Base-by-base conservation (phyloP, 306 rosid genomes). In the Cucumis melo region DNA sequence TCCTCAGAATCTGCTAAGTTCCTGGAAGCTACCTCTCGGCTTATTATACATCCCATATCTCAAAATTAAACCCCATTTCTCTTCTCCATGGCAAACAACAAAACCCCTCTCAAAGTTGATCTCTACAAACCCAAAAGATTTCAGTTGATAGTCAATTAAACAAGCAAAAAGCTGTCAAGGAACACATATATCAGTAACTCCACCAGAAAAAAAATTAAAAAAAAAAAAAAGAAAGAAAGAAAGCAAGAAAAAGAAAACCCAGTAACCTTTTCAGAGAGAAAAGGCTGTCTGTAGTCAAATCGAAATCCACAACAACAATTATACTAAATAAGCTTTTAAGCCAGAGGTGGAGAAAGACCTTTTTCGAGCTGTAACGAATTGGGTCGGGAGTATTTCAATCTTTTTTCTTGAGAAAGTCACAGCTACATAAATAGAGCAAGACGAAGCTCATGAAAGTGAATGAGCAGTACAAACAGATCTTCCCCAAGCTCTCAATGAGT, bases 11-110 rank as follows among this genome's bases (percentile, higher is more conserved):
- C 76, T 23, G 80, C 82, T 17, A 48, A 71, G 55, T 48, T 48
- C 50, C 85, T 86, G n/a, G 91, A 86, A 9, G 90, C 80, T n/a
- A 59, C 80, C 71, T 88, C 96, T 74, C 96, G 85, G 80, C 97
- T 81, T 81, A 86, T 73, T 78, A 91, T 84, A 84, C 98, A 93
- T 79, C 98, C 97, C 98, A 91, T 93, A 79, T 77, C 88, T 85
- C 78, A 53, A 91, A 89, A 81, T 91, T 86, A 88, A 82, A 82
- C 85, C 80, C 36, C 73, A 39, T 74, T 38, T 24, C 41, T 20
- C 11, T 11, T 56, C 65, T 19, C 78, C 51, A 71, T 48, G 14
- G n/a, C 39, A 71, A 24, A 71, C 76, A 48, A 71, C n/a, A 13
- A 48, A 71, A 44, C 8, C 56, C 21, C 57, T 53, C 16, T 36